phyloP scores from a whole-genome alignment of 2,329 filamentous ascomycete genomes.

The Apiospora rasikravindrae region DNA sequence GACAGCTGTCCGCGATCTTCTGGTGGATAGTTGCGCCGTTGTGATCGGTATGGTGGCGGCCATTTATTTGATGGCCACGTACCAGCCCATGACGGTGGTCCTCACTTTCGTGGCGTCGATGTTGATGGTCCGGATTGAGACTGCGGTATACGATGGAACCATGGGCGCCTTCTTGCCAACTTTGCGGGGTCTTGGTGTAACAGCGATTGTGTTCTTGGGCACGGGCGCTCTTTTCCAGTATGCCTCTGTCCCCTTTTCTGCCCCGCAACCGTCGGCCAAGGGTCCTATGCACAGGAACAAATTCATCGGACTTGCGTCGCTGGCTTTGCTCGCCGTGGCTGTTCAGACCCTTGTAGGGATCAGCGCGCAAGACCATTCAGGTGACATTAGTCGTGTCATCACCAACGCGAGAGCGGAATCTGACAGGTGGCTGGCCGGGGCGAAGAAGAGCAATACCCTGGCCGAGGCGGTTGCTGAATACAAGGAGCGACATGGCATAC shows the following conservation, averaged over 20 bases:
- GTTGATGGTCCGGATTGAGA: constrained; percentile 34
- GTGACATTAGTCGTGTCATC: constrained; percentile 46
- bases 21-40: constrained; percentile 36
- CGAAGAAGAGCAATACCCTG: constrained; percentile 54
- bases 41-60: constrained; percentile 33
- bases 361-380: constrained; percentile 21
- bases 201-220: constrained; percentile 32
- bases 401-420: constrained; percentile 51
- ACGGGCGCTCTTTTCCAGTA: constrained; percentile 32
- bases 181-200: constrained; percentile 29
- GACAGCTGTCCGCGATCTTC: constrained; percentile 37
- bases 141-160: constrained; percentile 30
- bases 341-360: constrained; percentile 28
- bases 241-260: constrained; percentile 20
- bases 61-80: constrained; percentile 34
- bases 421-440: constrained; percentile 50
- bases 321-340: constrained; percentile 30
- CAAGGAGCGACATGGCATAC: constrained; percentile 65
- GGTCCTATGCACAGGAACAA: constrained; percentile 28
- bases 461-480: constrained; percentile 69
- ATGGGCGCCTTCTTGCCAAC: constrained; percentile 33
- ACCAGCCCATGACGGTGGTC: constrained; percentile 36
- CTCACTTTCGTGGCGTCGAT: constrained; percentile 32
- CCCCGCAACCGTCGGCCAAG: constrained; percentile 24
- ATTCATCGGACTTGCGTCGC: constrained; percentile 26